These are phyloP conservation scores for Aspergillus sergii DNA, from an alignment of 2,329 filamentous ascomycete genomes.

Conservation along the genomic window DNA sequence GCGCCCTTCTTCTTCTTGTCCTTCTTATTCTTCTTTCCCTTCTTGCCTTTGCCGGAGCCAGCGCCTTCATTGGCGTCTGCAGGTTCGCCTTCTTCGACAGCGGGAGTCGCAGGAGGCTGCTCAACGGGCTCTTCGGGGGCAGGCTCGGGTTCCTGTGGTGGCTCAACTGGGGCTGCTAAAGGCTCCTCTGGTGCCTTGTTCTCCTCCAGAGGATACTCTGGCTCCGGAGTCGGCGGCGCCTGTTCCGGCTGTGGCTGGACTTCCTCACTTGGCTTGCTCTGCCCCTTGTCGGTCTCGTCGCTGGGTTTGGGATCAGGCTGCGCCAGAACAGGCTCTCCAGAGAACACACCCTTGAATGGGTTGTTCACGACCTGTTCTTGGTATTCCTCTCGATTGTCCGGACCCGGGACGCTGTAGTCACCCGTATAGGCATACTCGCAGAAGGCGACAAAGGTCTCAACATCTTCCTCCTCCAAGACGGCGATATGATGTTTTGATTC, in stretches of 20 bases:
- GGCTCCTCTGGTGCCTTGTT: neutral
- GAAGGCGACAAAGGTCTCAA: conserved; percentile 53
- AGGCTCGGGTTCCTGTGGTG: neutral
- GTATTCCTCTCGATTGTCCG: conserved; percentile 25
- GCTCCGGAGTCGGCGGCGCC: neutral
- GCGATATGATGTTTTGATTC: conserved; percentile 48
- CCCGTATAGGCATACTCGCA: conserved; percentile 55
- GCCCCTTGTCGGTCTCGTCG: neutral
- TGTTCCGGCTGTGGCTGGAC: conserved; percentile 11
- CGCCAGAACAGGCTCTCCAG: conserved; percentile 13
- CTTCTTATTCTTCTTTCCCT: conserved; percentile 33
- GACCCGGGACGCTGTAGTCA: conserved; percentile 45
- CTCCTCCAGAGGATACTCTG: neutral
- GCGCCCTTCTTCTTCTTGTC: conserved; percentile 32
- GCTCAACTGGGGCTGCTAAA: neutral
- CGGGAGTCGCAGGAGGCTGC: neutral
- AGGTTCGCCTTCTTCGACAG: conserved; percentile 5
- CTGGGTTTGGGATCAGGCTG: neutral
- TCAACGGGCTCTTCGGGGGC: neutral
- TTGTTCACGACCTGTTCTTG: conserved; percentile 19
- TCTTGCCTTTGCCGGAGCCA: conserved; percentile 11
- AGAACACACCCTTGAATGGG: conserved; percentile 18
- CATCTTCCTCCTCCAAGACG: conserved; percentile 50
- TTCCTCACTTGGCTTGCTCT: conserved; percentile 5
- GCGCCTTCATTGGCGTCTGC: conserved; percentile 3